phyloP scores from a whole-genome alignment of 2,329 filamentous ascomycete genomes.

The Aspergillus glaucus region DNA sequence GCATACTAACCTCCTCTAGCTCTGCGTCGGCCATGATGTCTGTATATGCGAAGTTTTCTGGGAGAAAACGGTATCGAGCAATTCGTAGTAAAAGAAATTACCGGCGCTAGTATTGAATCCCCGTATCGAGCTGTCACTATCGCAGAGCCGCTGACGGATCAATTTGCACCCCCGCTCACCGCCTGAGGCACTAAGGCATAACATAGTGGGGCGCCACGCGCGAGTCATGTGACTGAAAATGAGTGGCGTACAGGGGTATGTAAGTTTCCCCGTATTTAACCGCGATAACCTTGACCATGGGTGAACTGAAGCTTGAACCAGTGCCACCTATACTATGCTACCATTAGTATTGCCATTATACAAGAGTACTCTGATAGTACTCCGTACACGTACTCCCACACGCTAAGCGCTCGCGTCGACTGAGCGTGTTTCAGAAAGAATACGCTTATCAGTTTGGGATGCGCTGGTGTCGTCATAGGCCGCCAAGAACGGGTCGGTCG shows the following conservation, averaged over 20 bases:
- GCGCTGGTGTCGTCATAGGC: background rate
- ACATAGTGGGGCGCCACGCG: too few relatives aligned
- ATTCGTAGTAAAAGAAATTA: background rate
- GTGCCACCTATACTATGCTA: too few relatives aligned
- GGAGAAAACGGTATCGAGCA: too few relatives aligned
- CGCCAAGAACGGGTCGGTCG: background rate
- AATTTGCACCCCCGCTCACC: too few relatives aligned
- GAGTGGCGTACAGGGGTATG: background rate
- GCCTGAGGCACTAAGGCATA: too few relatives aligned
- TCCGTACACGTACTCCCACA: background rate
- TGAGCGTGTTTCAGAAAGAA: background rate
- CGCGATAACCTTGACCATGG: too few relatives aligned
- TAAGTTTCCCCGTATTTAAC: too few relatives aligned
- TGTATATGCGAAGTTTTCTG: background rate
- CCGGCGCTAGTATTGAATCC: too few relatives aligned
- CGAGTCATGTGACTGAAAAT: too few relatives aligned
- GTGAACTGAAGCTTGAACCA: too few relatives aligned
- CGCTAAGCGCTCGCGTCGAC: background rate
- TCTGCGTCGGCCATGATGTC: slow-evolving; percentile 58
- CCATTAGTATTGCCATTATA: background rate
- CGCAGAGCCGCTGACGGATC: too few relatives aligned
- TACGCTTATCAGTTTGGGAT: background rate
- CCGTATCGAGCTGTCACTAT: too few relatives aligned
- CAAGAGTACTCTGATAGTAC: background rate
- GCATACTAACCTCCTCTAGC: slow-evolving; percentile 51